Evolutionary conservation across 306 rosid species (phyloP), one percentile per base, ranked within the genome.

Genomic region (Corylus avellana): DNA sequence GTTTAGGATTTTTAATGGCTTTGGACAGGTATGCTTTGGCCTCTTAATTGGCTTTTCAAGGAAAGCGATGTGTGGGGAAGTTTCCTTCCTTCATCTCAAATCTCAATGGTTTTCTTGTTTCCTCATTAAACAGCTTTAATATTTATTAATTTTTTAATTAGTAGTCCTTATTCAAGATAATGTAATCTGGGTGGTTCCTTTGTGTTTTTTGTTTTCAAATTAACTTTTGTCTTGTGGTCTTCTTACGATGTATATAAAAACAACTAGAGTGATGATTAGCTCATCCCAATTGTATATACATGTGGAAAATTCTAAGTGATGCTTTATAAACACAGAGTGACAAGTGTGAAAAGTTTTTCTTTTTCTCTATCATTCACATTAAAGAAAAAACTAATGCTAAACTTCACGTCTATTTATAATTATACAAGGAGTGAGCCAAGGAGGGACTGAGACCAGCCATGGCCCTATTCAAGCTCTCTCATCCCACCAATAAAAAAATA

Each of bases 41-140:
- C 67, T 46, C 62, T 37, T 63, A 32, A 73, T 7, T 20, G 17
- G 57, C 69, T 79, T 81, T 87, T 69, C 59, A 61, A 58, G 57
- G 87, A 82, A 73, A 82, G 83, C 70, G 85, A 86, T 78, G 48
- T 78, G 48, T 57, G 12, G 76, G 78, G 84, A 78, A 80, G 78
- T 75, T 82, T 82, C 81, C 69, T 46, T 39, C 82, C 76, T 49
- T 74, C 42, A 72, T 77, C 57, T 73, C 76, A 5, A 37, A 72
- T 79, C 25, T 77, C 59, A 39, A 66, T 47, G 37, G 27, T 42
- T 44, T 71, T 56, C 55, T 75, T 67, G 27, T 70, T 66, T 27
- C 69, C 56, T 73, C 61, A 55, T 58, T 46, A 13, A 35, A 66
- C 27, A 6, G 39, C 37, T 39, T 67, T 7, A 5, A 42, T 46